A percentile compares a stretch with the other conserved stretches of the same genome.
These are phyloP conservation scores for Teratosphaeria zuluensis DNA, from an alignment of 2,329 filamentous ascomycete genomes.

Conservation along the genomic window DNA sequence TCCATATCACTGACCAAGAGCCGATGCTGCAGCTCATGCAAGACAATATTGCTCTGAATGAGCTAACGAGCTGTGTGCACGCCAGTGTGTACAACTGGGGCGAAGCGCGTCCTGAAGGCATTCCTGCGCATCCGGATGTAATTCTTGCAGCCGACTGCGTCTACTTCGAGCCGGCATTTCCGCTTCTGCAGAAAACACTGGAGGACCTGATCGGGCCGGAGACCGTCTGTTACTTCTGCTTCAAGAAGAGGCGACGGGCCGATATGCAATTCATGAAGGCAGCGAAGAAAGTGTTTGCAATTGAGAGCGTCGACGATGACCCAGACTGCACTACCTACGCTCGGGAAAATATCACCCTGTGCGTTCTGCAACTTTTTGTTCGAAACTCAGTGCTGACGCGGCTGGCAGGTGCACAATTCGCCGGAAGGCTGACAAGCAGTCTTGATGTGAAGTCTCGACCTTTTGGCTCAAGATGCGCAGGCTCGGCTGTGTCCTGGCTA, in stretches of 20 bases:
- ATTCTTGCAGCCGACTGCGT: conserved; percentile 95
- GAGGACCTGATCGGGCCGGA: conserved; percentile 57
- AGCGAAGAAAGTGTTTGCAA: conserved; percentile 39
- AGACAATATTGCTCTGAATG: conserved; percentile 77
- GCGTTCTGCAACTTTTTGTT: conserved; percentile 12
- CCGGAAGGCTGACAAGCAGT: background rate
- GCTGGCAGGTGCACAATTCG: conserved; percentile 5
- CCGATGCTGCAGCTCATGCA: conserved; percentile 81
- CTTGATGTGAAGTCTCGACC: background rate
- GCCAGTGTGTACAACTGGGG: conserved; percentile 74
- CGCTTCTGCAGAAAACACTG: conserved; percentile 71
- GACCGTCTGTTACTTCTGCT: conserved; percentile 76
- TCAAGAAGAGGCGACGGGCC: conserved; percentile 79
- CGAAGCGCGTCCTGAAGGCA: conserved; percentile 27
- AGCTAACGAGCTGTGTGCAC: conserved; percentile 51
- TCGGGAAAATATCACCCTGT: conserved; percentile 43
- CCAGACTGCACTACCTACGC: conserved; percentile 36
- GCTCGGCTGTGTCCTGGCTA: background rate
- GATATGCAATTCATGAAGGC: conserved; percentile 45
- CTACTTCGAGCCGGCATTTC: conserved; percentile 94
- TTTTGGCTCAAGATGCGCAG: background rate
- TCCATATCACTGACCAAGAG: conserved; percentile 78
- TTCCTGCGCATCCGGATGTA: conserved; percentile 54
- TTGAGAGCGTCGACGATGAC: conserved; percentile 40
- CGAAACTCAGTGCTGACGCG: background rate